These are phyloP conservation scores for Mycena capillaripes DNA, from an alignment of 768 basidiomycete species.

Conservation along the genomic window DNA sequence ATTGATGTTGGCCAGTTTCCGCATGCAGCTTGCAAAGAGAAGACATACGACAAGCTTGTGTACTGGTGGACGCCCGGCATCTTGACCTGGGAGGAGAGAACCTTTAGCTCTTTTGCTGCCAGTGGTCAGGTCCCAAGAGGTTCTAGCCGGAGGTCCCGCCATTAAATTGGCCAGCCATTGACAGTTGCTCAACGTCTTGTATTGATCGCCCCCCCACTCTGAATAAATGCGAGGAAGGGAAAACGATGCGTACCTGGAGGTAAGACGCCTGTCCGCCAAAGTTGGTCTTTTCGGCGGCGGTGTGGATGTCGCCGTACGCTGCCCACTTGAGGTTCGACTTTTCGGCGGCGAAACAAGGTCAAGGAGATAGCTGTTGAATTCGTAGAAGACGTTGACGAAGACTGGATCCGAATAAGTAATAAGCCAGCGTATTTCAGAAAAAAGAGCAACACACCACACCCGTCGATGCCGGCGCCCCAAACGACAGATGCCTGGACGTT, in stretches of 20 bases:
- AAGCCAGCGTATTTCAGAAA: not conserved
- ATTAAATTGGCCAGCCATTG: too few species aligned
- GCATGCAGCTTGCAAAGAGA: too few species aligned
- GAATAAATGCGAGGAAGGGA: not conserved
- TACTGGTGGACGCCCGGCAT: too few species aligned
- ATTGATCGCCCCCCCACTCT: not conserved
- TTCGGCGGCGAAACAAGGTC: conserved; percentile 52
- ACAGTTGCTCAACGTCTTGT: too few species aligned
- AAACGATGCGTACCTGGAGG: conserved; percentile 31
- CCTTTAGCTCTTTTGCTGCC: too few species aligned
- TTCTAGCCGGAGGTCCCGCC: too few species aligned
- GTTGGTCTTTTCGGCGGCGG: conserved; percentile 59
- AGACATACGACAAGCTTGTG: too few species aligned
- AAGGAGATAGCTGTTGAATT: conserved; percentile 59
- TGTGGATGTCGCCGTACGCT: too few species aligned
- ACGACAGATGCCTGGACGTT: not conserved
- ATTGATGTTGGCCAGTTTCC: too few species aligned
- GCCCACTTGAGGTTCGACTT: conserved; percentile 61
- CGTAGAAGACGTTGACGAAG: conserved; percentile 64
- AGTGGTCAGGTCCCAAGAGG: too few species aligned
- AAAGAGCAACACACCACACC: not conserved
- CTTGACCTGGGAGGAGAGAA: too few species aligned
- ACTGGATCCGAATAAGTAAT: conserved; percentile 41
- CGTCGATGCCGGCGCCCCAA: not conserved
- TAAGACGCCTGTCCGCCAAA: conserved; percentile 57